A percentile compares a stretch with the other conserved stretches of the same genome.
Evolutionary conservation across 2,329 filamentous ascomycete species (phyloP).

Genomic region (Colletotrichum coccodes): DNA sequence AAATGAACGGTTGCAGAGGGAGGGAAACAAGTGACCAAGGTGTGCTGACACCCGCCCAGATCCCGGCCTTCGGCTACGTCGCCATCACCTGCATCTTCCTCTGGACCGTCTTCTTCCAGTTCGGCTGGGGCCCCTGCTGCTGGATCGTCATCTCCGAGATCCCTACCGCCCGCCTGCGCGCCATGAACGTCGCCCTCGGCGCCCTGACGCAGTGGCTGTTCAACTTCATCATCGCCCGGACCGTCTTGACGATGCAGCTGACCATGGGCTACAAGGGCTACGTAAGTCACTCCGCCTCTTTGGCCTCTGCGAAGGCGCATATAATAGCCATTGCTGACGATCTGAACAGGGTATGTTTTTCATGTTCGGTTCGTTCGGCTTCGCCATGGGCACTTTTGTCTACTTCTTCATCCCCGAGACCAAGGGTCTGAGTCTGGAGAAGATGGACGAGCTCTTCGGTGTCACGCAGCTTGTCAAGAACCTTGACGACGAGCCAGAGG

Average conservation of each 20-base stretch:
- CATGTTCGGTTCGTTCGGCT: slow-evolving; percentile 74
- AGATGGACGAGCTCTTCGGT: slow-evolving; percentile 75
- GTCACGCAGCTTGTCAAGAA: slow-evolving; percentile 57
- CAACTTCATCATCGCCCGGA: slow-evolving; percentile 77
- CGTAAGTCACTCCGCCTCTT: slow-evolving; percentile 40
- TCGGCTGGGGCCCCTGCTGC: slow-evolving; percentile 77
- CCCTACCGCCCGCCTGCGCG: slow-evolving; percentile 72
- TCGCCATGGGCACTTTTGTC: slow-evolving; percentile 72
- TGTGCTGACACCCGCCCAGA: slow-evolving; percentile 38
- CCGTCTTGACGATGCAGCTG: slow-evolving; percentile 75
- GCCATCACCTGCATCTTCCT: slow-evolving; percentile 78
- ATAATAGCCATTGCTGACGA: neutral
- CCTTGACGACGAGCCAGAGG: slow-evolving; percentile 44
- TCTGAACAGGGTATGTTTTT: slow-evolving; percentile 68
- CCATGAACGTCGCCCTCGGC: slow-evolving; percentile 74
- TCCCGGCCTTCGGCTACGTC: slow-evolving; percentile 75
- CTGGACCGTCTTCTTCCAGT: slow-evolving; percentile 76
- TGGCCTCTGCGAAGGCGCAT: no score
- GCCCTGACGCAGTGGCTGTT: slow-evolving; percentile 79
- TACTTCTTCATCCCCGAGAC: slow-evolving; percentile 78
- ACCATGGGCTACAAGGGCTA: slow-evolving; percentile 55
- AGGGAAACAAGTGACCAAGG: no score
- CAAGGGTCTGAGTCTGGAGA: slow-evolving; percentile 71
- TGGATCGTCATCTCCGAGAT: slow-evolving; percentile 81
- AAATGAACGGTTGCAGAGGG: no score